Base-by-base conservation (phyloP, 2,329 filamentous ascomycete species). In the Scedosporium boydii region DNA sequence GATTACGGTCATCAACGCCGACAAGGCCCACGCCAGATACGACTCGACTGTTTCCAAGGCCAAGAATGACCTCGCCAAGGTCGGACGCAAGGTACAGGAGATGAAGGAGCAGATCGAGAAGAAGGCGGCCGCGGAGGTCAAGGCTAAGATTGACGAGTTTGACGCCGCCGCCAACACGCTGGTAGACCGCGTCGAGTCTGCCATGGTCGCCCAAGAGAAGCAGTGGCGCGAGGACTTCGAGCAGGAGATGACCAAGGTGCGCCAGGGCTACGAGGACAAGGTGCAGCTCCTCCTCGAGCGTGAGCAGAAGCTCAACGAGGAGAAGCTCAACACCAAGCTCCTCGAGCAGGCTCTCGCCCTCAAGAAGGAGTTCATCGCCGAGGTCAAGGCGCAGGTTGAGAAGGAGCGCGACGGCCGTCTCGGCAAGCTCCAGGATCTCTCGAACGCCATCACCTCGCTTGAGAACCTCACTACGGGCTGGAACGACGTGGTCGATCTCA, bases 1-100 rank as follows among this genome's bases (percentile, higher is more conserved):
- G 69, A 96, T 99, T 71, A 87, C 90, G 7, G 91, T 96, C 57
- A 87, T 97, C 73, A 96, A 97, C 74, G 89, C 90, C 63, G 93
- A 96, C 73, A 85, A 88, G 65, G 85, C 90, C 63, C 85, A 88
- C 65, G 82, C 82, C 68, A 91, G 89, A 74, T 96, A 95, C 76
- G 86, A 85, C 60, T 82, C 84, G 2, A 88, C 91, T 1, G 87
- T 99, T 63, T 79, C 83, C 68, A 93, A 95, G 79, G 93, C 93
- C 65, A 98, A 97, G 82, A 80, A 82, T 61, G 89, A 96, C 67
- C 81, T 98, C 60, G 77, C 82, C 71, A 88, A 87, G 74, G 87
- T 98, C 62, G 90, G 91, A 65, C 77, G 82, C 64, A 89, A 93
- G 76, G 91, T 99, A 71, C 82, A 84, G 67, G 80, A 82, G 29